Percentiles rank a stretch among this genome's conserved stretches.
Evolutionary conservation across 495 filamentous ascomycete genomes (phyloP).

Genomic region (Xylaria palmicola): DNA sequence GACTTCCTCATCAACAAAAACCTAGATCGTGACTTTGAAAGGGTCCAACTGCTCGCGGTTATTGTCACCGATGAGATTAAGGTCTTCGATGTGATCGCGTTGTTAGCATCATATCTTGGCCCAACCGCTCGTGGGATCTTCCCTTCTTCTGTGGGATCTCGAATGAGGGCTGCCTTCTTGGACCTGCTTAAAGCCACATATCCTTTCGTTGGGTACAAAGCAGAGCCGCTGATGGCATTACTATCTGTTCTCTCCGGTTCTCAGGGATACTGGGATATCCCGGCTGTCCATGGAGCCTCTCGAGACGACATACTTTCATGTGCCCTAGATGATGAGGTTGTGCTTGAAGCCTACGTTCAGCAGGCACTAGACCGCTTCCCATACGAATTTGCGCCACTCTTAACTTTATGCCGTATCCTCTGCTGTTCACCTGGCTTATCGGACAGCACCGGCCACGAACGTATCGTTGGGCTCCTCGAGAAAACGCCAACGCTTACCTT

Average conservation of each 20-base stretch:
- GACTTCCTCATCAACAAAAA: constrained; percentile 43
- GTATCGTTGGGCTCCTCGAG: constrained; percentile 56
- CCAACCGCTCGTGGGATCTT: constrained; percentile 46
- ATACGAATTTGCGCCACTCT: constrained; percentile 79
- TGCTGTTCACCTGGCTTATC: constrained; percentile 33
- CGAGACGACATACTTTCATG: constrained; percentile 48
- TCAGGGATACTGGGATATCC: constrained; percentile 54
- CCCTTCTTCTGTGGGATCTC: constrained; percentile 42
- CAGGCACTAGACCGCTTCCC: constrained; percentile 75
- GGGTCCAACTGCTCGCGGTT: constrained; percentile 41
- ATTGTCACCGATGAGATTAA: constrained; percentile 53
- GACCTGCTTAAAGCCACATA: constrained; percentile 62
- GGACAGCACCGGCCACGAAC: constrained; percentile 51
- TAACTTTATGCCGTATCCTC: constrained; percentile 48
- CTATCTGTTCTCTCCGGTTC: constrained; percentile 59
- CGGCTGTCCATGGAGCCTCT: constrained; percentile 33
- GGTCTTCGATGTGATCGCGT: constrained; percentile 63
- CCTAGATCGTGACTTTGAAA: constrained; percentile 39
- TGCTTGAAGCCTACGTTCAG: constrained; percentile 58
- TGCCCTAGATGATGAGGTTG: constrained; percentile 54
- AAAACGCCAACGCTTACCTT: constrained; percentile 72
- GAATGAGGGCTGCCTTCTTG: constrained; percentile 60
- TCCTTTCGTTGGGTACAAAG: constrained; percentile 61
- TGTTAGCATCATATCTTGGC: constrained; percentile 52
- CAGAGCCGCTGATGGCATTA: constrained; percentile 61